Evolutionary conservation across 1,284 basidiomycete genomes (phyloP), one percentile per base, ranked within the genome.

Genomic region (Irpex rosettiformis): DNA sequence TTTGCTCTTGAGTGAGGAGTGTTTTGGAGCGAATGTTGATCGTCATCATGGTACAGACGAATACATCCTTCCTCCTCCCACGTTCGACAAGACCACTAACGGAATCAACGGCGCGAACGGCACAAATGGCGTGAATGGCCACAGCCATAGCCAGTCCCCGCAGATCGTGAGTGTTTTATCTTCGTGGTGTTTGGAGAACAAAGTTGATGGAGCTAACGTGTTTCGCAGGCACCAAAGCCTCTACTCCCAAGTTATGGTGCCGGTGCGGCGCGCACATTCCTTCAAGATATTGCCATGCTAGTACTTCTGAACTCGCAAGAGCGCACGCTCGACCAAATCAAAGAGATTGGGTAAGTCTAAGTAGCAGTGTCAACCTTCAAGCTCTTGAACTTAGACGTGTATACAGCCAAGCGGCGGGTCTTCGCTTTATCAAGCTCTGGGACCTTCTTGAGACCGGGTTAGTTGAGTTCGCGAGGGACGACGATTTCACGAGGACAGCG

Each of bases 231-330:
- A 0, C 72, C 74, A 25, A 66, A 70, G 54, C 73, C 72, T 3
- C 58, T 74, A 25, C 62, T 75, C 29, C 67, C 74, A 7, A 74
- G 75, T 62, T 75, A 68, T 53, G 72, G 74, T 27, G 69, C 67
- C 3, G 73, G 73, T 8, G 65, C 61, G 24, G 59, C 72, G 33
- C 61, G 65, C 1, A 60, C 62, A 58, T 73, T 74, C 60, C 48
- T 67, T 27, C 61, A 66, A 55, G 73, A 75, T 49, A 27, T 75
- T 47, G 61, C 63, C 7, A 73, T 75, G 73, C 64, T 65, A 60
- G 49, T 66, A 5, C 1, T 67, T 1, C 64, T 68, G 53, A 75
- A 74, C 51, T 65, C 65, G 37, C 69, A 69, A 57, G 72, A 75
- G 29, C 70, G 72, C 10, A 72, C 70, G 4, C 56, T 75, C 45